Conservation (phyloP, 2,329 filamentous ascomycete genomes). For the Pyrenophora teres region DNA sequence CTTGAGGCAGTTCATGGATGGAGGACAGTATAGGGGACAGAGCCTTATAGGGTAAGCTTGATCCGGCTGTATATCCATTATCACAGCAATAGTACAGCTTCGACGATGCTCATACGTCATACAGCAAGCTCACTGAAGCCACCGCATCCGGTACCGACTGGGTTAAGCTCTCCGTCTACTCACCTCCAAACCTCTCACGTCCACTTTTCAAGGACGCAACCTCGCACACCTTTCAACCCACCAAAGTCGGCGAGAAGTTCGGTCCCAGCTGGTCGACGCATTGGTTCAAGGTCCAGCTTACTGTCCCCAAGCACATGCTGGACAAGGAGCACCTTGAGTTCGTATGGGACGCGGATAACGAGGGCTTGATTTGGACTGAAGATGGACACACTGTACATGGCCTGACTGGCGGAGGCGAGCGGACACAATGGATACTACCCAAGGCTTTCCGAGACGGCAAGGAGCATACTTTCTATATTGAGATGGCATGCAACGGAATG, state of each 20-base stretch:
- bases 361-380: conserved; percentile 91
- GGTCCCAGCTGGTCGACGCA: conserved; percentile 97
- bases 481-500: conserved; percentile 99
- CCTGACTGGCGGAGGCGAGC: conserved; percentile 85
- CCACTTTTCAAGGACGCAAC: conserved; percentile 86
- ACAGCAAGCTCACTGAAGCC: conserved; percentile 74
- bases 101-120: conserved; percentile 16
- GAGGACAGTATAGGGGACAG: conserved; percentile 71
- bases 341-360: conserved; percentile 93
- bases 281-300: conserved; percentile 88
- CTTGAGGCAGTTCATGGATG: conserved; percentile 77
- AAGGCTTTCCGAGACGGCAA: conserved; percentile 80
- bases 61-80: neutral
- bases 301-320: conserved; percentile 72
- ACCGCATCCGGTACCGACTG: conserved; percentile 70
- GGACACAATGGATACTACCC: conserved; percentile 89
- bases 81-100: neutral
- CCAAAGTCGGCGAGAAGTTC: conserved; percentile 77
- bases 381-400: conserved; percentile 91
- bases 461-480: conserved; percentile 88
- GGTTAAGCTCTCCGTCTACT: conserved; percentile 85
- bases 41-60: conserved; percentile 71
- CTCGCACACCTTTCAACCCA: conserved; percentile 74
- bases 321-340: conserved; percentile 87
- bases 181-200: conserved; percentile 75